Base-by-base conservation (phyloP, 2,329 filamentous ascomycete genomes). In the Alternaria sp. region DNA sequence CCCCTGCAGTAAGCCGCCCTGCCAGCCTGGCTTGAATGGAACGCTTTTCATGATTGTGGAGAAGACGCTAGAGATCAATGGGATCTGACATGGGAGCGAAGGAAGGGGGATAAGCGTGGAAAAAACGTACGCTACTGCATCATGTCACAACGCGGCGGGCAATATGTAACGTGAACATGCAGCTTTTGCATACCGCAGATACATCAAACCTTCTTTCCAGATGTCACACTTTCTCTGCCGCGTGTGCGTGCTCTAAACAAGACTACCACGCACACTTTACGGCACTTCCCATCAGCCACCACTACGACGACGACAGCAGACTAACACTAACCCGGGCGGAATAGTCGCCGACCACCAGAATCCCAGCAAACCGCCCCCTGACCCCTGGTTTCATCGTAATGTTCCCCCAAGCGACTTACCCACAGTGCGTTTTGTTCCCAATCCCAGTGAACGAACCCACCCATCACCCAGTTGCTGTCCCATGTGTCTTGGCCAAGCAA, bases 71-170 rank as follows among this genome's bases (percentile, higher is more conserved):
- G 53, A 54, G 53, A 32, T 46, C 26, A 32, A 25, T 45, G 10
- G 25, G 50, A 43, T 45, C 19, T 25, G 46, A 47, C 47, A 53
- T 46, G 54, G 59, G 54, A 26, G 17, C 19, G 51, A 53, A 30
- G 59, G 59, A 56, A 52, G 55, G 58, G 55, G 51, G 51, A 59
- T 36, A 51, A 32, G 56, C n/a, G 46, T 43, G 17, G 30, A 53
- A 57, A 46, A 44, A 59, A 49, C 54, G 59, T 62, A 62, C 59
- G 59, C 59, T 62, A 62, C 59, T 62, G 59, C 59, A 62, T 30
- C 47, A 36, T 62, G 56, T 62, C 59, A 62, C 59, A 40, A 40
- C 15, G 58, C 47, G 23, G 36, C 19, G 26, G 58, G 36, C 28
- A 28, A 46, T 26, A 59, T 43, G 45, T 57, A 36, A 52, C 21